Conservation (phyloP, 225 moss, liverwort and hornwort genomes). For the Sphagnum tenellum region DNA sequence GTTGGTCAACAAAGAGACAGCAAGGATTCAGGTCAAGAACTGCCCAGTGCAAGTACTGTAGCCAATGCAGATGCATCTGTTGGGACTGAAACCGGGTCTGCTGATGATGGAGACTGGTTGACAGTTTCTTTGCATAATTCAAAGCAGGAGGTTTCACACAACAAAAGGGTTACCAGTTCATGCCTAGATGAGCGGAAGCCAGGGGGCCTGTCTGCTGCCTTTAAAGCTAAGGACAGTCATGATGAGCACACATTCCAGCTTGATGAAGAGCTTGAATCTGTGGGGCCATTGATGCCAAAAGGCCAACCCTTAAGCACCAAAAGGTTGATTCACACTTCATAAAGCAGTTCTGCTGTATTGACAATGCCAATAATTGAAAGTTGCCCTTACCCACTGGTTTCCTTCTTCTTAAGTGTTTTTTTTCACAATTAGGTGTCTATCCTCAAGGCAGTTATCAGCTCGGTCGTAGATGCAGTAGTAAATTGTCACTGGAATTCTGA, state of each 20-base stretch:
- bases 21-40: constrained; percentile 10
- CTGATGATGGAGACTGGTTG: constrained; percentile 75
- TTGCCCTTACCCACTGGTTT: no score
- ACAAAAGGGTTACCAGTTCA: constrained; percentile 66
- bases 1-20: constrained; percentile 5
- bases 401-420: no score
- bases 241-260: constrained; percentile 86
- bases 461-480: no score
- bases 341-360: no score
- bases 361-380: no score
- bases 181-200: constrained; percentile 43
- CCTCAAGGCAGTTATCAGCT: no score
- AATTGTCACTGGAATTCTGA: no score
- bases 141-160: constrained; percentile 64
- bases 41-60: no score
- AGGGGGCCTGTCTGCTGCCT: constrained; percentile 83
- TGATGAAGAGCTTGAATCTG: constrained; percentile 86
- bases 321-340: no score
- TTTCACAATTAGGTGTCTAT: no score
- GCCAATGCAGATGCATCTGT: no score
- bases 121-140: constrained; percentile 19
- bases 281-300: constrained; percentile 48
- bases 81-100: constrained; percentile 34
- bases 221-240: constrained; percentile 47
- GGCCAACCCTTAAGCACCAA: constrained; percentile 9